Base-by-base conservation (phyloP, 495 filamentous ascomycete genomes). In the Aeminium ludgeri region DNA sequence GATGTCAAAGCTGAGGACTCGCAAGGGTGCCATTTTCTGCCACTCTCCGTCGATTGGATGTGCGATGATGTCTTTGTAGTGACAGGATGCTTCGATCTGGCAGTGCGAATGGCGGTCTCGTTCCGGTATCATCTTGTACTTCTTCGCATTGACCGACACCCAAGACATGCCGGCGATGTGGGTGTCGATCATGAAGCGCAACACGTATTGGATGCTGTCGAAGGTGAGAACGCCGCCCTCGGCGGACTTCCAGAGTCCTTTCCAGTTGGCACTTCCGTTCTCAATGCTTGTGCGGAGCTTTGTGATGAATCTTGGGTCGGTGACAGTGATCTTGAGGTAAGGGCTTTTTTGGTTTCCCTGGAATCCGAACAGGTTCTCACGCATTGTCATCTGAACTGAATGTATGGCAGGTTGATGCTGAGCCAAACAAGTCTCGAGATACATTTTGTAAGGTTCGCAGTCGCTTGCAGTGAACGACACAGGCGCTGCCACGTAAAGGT, bases 141-240 rank as follows among this genome's bases (percentile, higher is more conserved):
- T 73, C 17, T 65, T 66, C 0, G 78, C 70, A 32, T 80, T 76
- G 7, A 78, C 84, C 60, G 93, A 83, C 1, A 96, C 84, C 89
- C 89, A 99, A 2, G 86, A 85, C 89, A 99, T 99, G 30, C 89
- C 89, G 15, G 78, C 66, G 29, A 97, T 78, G 69, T 81, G 78
- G 36, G 78, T 83, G 56, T 99, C 89, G 37, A 99, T 87, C 89
- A 99, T 96, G 59, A 96, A 96, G 45, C 89, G 70, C 50, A 96
- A 58, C 3, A 99, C 70, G 52, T 95, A 99, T 65, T 89, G 84
- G 49, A 99, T 85, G 44, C 70, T 91, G 60, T 99, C 89, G 49
- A 83, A 99, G 0, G 89, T 95, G 56, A 81, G 69, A 44, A 93
- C 72, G 10, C 63, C 62, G 12, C 66, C 69, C 6, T 86, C 81